Percentiles rank a stretch among this genome's conserved stretches.
Evolutionary conservation across 371 early-diverging fungal species (phyloP).

Genomic region (Parasitella parasitica): DNA sequence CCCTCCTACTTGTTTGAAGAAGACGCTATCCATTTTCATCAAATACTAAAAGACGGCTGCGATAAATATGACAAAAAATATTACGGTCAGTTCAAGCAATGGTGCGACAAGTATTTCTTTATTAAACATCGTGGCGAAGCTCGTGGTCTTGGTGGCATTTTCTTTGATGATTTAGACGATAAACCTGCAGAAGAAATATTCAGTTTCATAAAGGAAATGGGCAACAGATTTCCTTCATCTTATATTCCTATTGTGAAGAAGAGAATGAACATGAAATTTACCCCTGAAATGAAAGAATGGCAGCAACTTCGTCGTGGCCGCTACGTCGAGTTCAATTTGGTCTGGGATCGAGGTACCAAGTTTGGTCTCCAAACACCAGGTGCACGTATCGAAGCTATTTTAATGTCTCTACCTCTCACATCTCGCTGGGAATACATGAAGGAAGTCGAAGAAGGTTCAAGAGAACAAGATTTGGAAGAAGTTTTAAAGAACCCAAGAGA

Average conservation of each 20-base stretch:
- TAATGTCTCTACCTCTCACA: slow-evolving; percentile 80
- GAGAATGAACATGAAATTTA: slow-evolving; percentile 65
- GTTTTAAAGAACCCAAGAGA: slow-evolving; percentile 80
- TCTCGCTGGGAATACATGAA: slow-evolving; percentile 88
- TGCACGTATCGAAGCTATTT: slow-evolving; percentile 78
- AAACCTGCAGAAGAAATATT: slow-evolving; percentile 66
- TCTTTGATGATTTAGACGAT: slow-evolving; percentile 82
- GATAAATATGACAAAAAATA: slow-evolving; percentile 67
- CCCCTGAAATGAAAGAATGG: slow-evolving; percentile 71
- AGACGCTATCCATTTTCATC: slow-evolving; percentile 81
- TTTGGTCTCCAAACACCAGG: slow-evolving; percentile 85
- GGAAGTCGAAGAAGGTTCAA: slow-evolving; percentile 59
- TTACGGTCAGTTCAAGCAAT: slow-evolving; percentile 75
- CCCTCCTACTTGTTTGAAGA: slow-evolving; percentile 76
- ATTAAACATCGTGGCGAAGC: slow-evolving; percentile 74
- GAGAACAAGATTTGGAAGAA: slow-evolving; percentile 73
- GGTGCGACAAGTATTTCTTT: slow-evolving; percentile 84
- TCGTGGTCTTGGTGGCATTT: slow-evolving; percentile 87
- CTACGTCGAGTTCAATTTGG: slow-evolving; percentile 87
- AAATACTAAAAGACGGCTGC: slow-evolving; percentile 73
- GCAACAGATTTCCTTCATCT: slow-evolving; percentile 68
- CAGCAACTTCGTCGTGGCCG: slow-evolving; percentile 83
- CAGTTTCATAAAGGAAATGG: slow-evolving; percentile 66
- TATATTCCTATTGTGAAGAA: slow-evolving; percentile 76
- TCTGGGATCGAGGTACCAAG: slow-evolving; percentile 86